Base-by-base conservation (phyloP, 495 filamentous ascomycete species). In the Evernia prunastri region DNA sequence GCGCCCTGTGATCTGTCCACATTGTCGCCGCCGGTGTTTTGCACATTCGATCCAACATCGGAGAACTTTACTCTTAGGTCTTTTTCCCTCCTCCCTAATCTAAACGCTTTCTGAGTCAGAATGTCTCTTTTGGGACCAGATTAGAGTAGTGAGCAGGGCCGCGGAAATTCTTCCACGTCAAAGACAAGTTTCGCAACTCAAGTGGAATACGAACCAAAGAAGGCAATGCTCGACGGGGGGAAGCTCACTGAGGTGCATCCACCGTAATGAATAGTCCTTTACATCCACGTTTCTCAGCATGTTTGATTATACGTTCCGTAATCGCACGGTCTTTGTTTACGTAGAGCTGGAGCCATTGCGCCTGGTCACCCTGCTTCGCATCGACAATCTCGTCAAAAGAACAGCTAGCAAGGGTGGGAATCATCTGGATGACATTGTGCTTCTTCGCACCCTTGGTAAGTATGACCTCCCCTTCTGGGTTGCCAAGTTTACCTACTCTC, bases 241-340 rank as follows among this genome's bases (percentile, higher is more conserved):
- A n/a, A n/a, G n/a, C n/a, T n/a, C n/a, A n/a, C 72, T 97, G 94
- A 4, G 94, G 95, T 42, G 94, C 94, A 71, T 99, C 94, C 51
- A 99, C 94, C 8, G 94, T 99, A 77, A 99, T 97, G 81, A 97
- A 97, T 11, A 99, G 83, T 10, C 88, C 94, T 77, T 93, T 96
- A 80, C 93, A 96, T 35, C 94, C 95, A 62, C 93, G 87, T 69
- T 79, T 80, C 75, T 97, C 95, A 68, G 95, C 95, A 74, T 97
- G 91, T 74, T 89, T 71, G 29, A 99, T 87, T 69, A 99, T 97
- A 63, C 85, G 81, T 76, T 90, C 83, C 31, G 94, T 99, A 72
- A 97, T 92, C 51, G 81, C 84, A 58, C 95, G 87, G 79, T 99
- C 87, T 73, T 96, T 93, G 82, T 99, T 99, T 62, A 99, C 94